Percentiles rank a stretch among this genome's conserved stretches.
phyloP scores from a whole-genome alignment of 768 basidiomycete species.

The Paxillus involutus region DNA sequence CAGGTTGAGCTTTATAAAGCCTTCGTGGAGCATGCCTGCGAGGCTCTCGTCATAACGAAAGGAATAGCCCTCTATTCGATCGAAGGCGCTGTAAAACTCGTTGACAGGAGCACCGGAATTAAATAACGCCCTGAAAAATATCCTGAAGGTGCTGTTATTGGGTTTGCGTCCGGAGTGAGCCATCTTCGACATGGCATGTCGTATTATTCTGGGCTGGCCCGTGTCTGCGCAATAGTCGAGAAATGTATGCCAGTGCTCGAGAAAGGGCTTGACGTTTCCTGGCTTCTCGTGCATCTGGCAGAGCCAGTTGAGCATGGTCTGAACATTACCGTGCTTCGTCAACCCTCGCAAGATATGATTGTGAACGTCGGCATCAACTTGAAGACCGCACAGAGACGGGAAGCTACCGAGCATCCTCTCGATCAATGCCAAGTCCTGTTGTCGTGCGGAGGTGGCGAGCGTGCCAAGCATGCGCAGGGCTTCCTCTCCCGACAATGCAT shows the following conservation, averaged over 20 bases:
- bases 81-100: slow-evolving; percentile 42
- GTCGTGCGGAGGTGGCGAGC: slow-evolving; percentile 52
- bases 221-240: slow-evolving; percentile 39
- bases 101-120: slow-evolving; percentile 28
- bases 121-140: slow-evolving; percentile 48
- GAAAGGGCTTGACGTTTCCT: slow-evolving; percentile 43
- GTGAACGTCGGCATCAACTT: slow-evolving; percentile 47
- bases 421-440: slow-evolving; percentile 54
- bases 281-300: slow-evolving; percentile 51
- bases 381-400: slow-evolving; percentile 44
- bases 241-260: slow-evolving; percentile 56
- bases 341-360: slow-evolving; percentile 49
- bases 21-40: slow-evolving; percentile 39
- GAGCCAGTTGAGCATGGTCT: slow-evolving; percentile 51
- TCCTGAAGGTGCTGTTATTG: slow-evolving; percentile 45
- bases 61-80: slow-evolving; percentile 45
- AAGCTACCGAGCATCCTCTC: slow-evolving; percentile 52
- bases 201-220: slow-evolving; percentile 26
- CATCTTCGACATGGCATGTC: slow-evolving; percentile 36
- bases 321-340: slow-evolving; percentile 41
- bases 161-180: slow-evolving; percentile 40
- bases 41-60: slow-evolving; percentile 45
- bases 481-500: slow-evolving; percentile 23
- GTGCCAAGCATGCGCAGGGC: slow-evolving; percentile 41
- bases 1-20: slow-evolving; percentile 42